Base-by-base conservation (phyloP, 257 asterid genomes). In the Lavandula angustifolia region DNA sequence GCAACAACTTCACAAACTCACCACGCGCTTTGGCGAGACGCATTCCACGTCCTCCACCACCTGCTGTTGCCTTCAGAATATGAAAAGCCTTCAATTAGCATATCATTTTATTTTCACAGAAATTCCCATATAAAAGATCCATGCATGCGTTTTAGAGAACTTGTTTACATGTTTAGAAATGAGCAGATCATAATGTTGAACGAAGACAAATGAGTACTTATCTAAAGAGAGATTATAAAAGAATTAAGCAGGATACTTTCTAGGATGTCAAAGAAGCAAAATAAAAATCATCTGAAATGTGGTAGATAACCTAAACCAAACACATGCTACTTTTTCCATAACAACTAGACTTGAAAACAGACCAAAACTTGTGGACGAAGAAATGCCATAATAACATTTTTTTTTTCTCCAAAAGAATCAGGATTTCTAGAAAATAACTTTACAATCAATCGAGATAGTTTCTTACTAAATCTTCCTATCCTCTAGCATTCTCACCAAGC, bases 1-100 rank as follows among this genome's bases (percentile, higher is more conserved):
- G 99, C 80, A 94, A 80, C 69, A 94, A 74, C 83, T 94, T 94
- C 62, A 94, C 95, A 77, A 90, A 94, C 85, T 94, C 99, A 5
- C 76, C 86, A 70, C 89, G 97, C 78, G 81, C 94, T 73, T 87
- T 90, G 52, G 99, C 96, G 46, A 94, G 95, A 60, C 97, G 99
- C 97, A 94, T 94, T 76, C 99, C 99, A 80, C 99, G 97, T 60
- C 99, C 99, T 70, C 99, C 99, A 41, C 99, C 99, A 73, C 99
- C 99, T 59, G 99, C 97, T 29, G 99, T 90, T 73, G 99, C 99
- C 97, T 90, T 73, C 72, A 81, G 62, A 75, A 73, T 42, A 52
- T 46, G 41, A 59, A 73, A 49, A 51, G 64, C 54, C 46, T 58
- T 57, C 64, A 66, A 68, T 69, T 61, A 78, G 59, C 56, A 69